These are phyloP conservation scores for Phialemoniopsis sp. DNA, from an alignment of 2,329 filamentous ascomycete genomes.

Conservation along the genomic window DNA sequence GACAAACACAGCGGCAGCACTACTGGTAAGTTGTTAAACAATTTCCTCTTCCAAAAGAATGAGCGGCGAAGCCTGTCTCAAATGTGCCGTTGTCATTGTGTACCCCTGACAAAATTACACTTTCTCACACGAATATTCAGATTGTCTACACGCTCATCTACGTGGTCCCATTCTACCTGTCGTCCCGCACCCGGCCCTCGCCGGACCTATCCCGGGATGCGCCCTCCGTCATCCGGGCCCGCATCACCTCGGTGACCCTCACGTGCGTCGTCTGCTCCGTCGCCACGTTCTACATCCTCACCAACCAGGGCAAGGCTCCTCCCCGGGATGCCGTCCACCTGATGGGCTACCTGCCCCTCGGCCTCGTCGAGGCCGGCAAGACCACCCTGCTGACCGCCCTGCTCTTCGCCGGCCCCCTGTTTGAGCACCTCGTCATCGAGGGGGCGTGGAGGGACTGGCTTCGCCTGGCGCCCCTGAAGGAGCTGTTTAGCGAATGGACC, in stretches of 20 bases:
- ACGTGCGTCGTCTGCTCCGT: constrained; percentile 68
- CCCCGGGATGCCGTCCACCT: constrained; percentile 54
- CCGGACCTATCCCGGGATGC: constrained; percentile 78
- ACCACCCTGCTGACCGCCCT: constrained; percentile 68
- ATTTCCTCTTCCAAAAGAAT: constrained; percentile 7
- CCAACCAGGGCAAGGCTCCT: constrained; percentile 43
- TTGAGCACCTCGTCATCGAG: constrained; percentile 72
- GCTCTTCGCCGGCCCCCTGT: constrained; percentile 82
- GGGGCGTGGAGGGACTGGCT: constrained; percentile 65
- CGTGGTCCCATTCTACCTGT: constrained; percentile 87
- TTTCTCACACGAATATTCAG: constrained; percentile 30
- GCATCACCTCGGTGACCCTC: constrained; percentile 74
- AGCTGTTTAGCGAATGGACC: constrained; percentile 68
- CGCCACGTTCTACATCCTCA: constrained; percentile 63
- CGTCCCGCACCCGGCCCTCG: constrained; percentile 73
- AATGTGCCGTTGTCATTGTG: background rate
- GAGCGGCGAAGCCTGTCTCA: constrained; percentile 8
- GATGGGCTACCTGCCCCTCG: constrained; percentile 79
- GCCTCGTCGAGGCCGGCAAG: constrained; percentile 57
- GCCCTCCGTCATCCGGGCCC: constrained; percentile 81
- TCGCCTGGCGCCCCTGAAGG: constrained; percentile 47
- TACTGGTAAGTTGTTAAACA: constrained; percentile 24
- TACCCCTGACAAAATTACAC: background rate
- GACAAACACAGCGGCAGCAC: constrained; percentile 25
- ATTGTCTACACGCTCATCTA: constrained; percentile 83